Evolutionary conservation across 768 basidiomycete species (phyloP).

Genomic region (Boletellus ananas): DNA sequence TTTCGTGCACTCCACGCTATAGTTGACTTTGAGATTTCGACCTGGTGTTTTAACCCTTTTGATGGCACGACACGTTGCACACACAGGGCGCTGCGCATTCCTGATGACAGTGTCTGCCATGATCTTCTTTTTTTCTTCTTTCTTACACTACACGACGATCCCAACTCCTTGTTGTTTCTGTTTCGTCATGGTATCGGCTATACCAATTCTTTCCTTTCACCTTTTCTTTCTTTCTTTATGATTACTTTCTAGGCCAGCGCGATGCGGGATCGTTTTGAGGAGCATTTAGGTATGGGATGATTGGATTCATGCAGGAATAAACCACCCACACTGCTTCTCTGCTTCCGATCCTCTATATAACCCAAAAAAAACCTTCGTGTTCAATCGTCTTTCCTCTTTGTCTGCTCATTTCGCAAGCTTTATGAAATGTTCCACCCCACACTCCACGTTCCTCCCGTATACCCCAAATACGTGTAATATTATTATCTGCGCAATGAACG

Average conservation of each 20-base stretch:
- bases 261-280: conserved; percentile 11
- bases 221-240: neutral
- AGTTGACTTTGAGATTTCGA: conserved; percentile 15
- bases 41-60: conserved; percentile 22
- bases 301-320: conserved; percentile 3
- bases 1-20: conserved; percentile 18
- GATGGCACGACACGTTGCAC: conserved; percentile 18
- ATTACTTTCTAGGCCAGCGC: conserved; percentile 4
- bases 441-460: conserved; percentile 19
- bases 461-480: conserved; percentile 36
- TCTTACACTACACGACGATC: neutral
- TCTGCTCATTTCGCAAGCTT: neutral
- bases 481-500: conserved; percentile 23
- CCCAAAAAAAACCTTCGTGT: neutral
- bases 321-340: neutral
- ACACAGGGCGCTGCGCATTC: conserved; percentile 30
- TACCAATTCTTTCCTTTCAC: conserved; percentile 17
- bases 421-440: too few species aligned
- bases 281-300: conserved; percentile 9
- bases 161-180: conserved; percentile 4
- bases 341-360: neutral
- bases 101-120: conserved; percentile 24
- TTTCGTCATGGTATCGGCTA: conserved; percentile 14
- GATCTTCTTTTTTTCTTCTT: neutral
- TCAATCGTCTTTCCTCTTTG: conserved; percentile 17